Conservation (phyloP, 306 rosid genomes). For the Castanopsis chinensis region DNA sequence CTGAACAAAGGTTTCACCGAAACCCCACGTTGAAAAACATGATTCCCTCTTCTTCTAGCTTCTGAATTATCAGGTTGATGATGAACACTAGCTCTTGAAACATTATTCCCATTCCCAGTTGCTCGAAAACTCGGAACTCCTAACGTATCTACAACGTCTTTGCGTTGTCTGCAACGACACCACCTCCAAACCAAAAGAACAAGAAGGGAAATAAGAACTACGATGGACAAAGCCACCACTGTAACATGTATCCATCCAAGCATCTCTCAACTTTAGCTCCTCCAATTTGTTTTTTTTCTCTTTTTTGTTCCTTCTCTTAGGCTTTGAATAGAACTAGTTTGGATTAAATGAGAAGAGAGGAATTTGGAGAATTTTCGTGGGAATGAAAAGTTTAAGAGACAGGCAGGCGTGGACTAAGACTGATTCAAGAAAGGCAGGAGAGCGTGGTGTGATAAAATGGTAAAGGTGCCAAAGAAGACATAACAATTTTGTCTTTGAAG, state of each 20-base stretch:
- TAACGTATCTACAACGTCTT: neutral
- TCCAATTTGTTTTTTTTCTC: neutral
- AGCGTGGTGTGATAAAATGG: neutral
- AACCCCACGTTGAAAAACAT: constrained; percentile 41
- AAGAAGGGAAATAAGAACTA: constrained; percentile 11
- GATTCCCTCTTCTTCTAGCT: constrained; percentile 33
- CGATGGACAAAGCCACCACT: constrained; percentile 20
- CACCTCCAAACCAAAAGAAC: constrained; percentile 25
- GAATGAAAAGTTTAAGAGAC: neutral
- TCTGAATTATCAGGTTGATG: constrained; percentile 31
- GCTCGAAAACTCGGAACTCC: constrained; percentile 23
- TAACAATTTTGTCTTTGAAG: constrained; percentile 13
- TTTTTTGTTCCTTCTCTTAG: neutral
- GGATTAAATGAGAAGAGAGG: neutral
- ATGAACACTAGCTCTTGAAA: constrained; percentile 20
- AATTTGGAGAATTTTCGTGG: neutral
- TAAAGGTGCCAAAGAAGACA: neutral
- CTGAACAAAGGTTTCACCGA: constrained; percentile 54
- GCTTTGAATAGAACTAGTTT: neutral
- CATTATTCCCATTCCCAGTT: constrained; percentile 19
- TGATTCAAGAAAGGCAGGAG: constrained; percentile 53
- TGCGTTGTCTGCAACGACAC: neutral
- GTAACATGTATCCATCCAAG: constrained; percentile 32
- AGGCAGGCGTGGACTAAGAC: constrained; percentile 54
- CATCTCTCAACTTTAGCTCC: constrained; percentile 36